A percentile compares a stretch with the other conserved stretches of the same genome.
Evolutionary conservation across 2,329 filamentous ascomycete genomes (phyloP).

Genomic region (Calonectria pteridis): DNA sequence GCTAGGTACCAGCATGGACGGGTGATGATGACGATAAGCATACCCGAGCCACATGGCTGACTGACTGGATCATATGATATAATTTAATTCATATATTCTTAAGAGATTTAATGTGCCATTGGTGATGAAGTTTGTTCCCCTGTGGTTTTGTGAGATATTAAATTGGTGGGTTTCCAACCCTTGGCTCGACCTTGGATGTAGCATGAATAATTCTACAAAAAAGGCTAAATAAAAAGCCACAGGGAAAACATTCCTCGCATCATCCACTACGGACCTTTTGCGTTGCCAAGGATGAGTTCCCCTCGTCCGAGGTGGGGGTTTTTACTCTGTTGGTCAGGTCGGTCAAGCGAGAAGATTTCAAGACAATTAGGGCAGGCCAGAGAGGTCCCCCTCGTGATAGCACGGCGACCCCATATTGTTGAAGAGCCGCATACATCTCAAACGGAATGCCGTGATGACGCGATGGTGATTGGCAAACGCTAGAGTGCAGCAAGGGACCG

Average conservation of each 20-base stretch:
- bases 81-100: constrained; percentile 12
- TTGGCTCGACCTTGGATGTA: neutral
- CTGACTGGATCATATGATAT: constrained; percentile 24
- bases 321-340: neutral
- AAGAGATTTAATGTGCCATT: neutral
- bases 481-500: constrained; percentile 12
- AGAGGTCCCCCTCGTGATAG: constrained; percentile 25
- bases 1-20: constrained; percentile 24
- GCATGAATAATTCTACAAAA: neutral
- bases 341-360: constrained; percentile 4
- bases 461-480: constrained; percentile 25
- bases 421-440: constrained; percentile 21
- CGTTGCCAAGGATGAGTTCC: neutral
- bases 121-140: neutral
- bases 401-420: constrained; percentile 6
- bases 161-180: neutral
- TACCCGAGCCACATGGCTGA: constrained; percentile 33
- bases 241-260: too few species aligned
- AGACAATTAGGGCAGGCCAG: constrained; percentile 5
- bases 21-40: constrained; percentile 24
- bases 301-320: neutral
- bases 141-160: neutral
- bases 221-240: neutral
- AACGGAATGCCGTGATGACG: constrained; percentile 1
- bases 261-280: neutral